phyloP scores from a whole-genome alignment of 257 asterid species.

The Solanum microdontum region DNA sequence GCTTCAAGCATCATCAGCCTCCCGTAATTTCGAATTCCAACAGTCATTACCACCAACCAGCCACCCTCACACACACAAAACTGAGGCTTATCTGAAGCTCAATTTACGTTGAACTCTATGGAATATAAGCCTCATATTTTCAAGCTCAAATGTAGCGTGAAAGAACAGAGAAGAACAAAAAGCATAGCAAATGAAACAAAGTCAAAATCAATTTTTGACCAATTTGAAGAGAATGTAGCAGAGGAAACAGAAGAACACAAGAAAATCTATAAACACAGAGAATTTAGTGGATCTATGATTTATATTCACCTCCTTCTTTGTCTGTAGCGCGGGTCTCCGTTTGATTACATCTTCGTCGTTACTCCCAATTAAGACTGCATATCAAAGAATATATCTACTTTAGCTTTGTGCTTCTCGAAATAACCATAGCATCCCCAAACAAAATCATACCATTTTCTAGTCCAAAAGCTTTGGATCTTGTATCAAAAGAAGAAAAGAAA shows the following conservation, averaged over 20 bases:
- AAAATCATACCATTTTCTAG: background rate
- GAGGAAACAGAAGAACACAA: background rate
- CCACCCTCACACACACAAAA: no score
- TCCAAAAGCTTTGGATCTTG: background rate
- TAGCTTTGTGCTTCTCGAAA: background rate
- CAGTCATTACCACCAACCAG: no score
- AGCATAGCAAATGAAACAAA: background rate
- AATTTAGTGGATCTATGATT: conserved; percentile 16
- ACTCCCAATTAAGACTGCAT: background rate
- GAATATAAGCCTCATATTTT: background rate
- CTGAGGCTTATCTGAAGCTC: no score
- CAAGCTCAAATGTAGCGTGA: background rate
- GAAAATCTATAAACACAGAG: conserved; percentile 13
- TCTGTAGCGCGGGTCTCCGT: background rate
- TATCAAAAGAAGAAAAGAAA: no score
- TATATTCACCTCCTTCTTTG: background rate
- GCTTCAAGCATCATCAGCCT: no score
- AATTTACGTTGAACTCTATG: no score
- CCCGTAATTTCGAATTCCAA: no score
- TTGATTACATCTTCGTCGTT: background rate
- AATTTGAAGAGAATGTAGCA: background rate
- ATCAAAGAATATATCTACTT: background rate
- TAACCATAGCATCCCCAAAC: background rate
- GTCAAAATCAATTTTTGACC: background rate
- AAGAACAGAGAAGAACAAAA: background rate